phyloP scores from a whole-genome alignment of 257 asterid genomes.

The Solanum gandarillasii region DNA sequence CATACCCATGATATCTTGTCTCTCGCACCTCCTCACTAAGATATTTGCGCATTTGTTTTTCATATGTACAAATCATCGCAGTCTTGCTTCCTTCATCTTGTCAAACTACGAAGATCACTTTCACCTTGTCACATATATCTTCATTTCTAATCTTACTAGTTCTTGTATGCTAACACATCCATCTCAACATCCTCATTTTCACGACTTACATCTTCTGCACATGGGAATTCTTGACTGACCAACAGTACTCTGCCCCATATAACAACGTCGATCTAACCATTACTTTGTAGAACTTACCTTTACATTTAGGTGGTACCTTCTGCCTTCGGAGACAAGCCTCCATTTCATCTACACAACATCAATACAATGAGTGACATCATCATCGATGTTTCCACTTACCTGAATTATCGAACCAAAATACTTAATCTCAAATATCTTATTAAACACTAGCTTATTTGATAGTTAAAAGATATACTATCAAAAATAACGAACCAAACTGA shows the following conservation, averaged over 20 bases:
- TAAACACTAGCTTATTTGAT: background rate
- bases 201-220: background rate
- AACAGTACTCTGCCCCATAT: background rate
- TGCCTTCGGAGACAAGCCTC: background rate
- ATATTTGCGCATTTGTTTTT: too few relatives aligned
- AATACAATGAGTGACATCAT: background rate
- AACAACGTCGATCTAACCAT: background rate
- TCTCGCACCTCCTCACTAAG: background rate
- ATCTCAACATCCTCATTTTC: background rate
- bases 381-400: background rate
- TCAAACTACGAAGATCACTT: background rate
- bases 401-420: too few relatives aligned
- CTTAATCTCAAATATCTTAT: too few relatives aligned
- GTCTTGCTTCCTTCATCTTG: too few relatives aligned
- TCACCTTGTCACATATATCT: background rate
- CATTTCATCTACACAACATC: background rate
- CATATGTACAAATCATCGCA: background rate
- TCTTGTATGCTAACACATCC: background rate
- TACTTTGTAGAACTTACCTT: background rate
- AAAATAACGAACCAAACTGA: background rate
- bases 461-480: background rate
- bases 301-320: background rate
- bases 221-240: background rate
- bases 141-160: background rate
- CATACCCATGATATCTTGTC: fast-evolving